These are phyloP conservation scores for Alnus glutinosa DNA, from an alignment of 306 rosid genomes.

Conservation along the genomic window DNA sequence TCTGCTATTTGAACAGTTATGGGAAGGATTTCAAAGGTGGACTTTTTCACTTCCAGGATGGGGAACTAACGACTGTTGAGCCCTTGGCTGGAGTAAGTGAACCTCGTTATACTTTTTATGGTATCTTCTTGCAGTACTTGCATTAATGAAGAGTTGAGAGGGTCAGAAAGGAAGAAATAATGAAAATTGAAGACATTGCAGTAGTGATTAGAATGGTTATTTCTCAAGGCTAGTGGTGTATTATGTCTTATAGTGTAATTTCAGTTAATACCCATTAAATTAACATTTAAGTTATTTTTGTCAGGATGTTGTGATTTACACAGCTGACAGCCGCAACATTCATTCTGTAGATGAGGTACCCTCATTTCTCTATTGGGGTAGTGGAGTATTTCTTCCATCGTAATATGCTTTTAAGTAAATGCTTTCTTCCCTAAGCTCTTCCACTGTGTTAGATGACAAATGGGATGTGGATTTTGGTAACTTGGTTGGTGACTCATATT, in stretches of 20 bases:
- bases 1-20: constrained; percentile 75
- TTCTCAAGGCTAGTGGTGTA: background rate
- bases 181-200: background rate
- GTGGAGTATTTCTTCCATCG: background rate
- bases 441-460: background rate
- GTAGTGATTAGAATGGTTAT: background rate
- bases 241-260: constrained; percentile 11
- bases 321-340: constrained; percentile 70
- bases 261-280: background rate
- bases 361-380: constrained; percentile 18
- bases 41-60: constrained; percentile 80
- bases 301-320: constrained; percentile 87
- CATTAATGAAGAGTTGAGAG: background rate
- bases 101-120: background rate
- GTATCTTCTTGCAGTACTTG: constrained; percentile 12
- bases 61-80: constrained; percentile 59
- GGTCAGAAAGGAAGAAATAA: background rate
- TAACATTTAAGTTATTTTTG: constrained; percentile 8
- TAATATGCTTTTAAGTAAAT: background rate
- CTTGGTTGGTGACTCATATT: background rate
- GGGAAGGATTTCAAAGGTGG: constrained; percentile 80
- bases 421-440: too few relatives aligned
- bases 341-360: constrained; percentile 96
- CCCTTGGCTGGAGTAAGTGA: constrained; percentile 81
- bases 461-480: background rate